Conservation (phyloP, 805 yeast genomes). For the Grigorovia humatica region DNA sequence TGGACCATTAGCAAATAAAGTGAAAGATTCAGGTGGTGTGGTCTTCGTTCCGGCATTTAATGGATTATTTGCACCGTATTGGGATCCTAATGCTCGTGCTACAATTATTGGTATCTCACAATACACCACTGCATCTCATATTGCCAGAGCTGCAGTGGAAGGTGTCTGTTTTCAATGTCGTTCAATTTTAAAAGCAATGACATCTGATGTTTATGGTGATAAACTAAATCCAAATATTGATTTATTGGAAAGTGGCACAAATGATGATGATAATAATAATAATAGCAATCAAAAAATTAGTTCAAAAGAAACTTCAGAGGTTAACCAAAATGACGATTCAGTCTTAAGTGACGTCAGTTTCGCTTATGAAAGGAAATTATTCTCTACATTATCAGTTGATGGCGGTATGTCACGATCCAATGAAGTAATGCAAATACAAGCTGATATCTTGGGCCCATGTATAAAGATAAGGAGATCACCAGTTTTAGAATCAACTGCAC, state of each 20-base stretch:
- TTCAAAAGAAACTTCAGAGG: no score
- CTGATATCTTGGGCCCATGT: constrained; percentile 83
- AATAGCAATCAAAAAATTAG: not conserved
- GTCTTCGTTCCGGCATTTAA: constrained; percentile 92
- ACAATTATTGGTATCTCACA: constrained; percentile 89
- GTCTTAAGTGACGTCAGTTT: not conserved
- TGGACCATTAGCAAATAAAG: constrained; percentile 82
- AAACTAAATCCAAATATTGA: constrained; percentile 4
- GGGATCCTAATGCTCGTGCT: constrained; percentile 90
- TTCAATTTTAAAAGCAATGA: constrained; percentile 86
- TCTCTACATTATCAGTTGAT: constrained; percentile 63
- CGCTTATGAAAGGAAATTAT: constrained; percentile 37
- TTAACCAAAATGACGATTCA: constrained; percentile 6
- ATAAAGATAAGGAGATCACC: constrained; percentile 71
- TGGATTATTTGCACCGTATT: constrained; percentile 90
- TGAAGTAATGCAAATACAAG: constrained; percentile 88
- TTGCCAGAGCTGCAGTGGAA: constrained; percentile 89
- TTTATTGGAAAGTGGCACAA: constrained; percentile 4
- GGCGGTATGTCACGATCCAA: constrained; percentile 93
- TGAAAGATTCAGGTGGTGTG: constrained; percentile 77
- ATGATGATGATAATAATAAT: not conserved
- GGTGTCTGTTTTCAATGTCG: constrained; percentile 92
- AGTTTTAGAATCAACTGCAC: constrained; percentile 83
- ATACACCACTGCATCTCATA: constrained; percentile 82
- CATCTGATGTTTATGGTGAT: constrained; percentile 59